Conservation (phyloP, 1,139 yeast species). For the Geotrichum fermentans region DNA sequence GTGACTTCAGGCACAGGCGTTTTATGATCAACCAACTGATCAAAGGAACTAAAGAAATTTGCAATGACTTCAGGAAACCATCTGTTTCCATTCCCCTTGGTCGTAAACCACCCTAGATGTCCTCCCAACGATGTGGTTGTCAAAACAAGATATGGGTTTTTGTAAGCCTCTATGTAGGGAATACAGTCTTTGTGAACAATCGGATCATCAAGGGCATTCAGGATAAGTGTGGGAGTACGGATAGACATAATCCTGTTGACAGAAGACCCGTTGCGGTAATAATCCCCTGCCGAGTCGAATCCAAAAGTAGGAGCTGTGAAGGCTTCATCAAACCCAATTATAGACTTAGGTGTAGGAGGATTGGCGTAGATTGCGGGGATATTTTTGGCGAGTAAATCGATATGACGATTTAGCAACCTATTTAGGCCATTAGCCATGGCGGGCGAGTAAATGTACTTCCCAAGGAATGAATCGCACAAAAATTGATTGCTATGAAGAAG, state of each 20-base stretch:
- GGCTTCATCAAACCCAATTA: constrained; percentile 61
- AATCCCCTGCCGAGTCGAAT: constrained; percentile 62
- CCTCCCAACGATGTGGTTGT: constrained; percentile 79
- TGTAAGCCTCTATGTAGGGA: constrained; percentile 55
- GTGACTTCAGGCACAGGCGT: neutral
- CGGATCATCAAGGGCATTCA: constrained; percentile 81
- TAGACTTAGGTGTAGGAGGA: constrained; percentile 32
- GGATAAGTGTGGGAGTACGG: constrained; percentile 60
- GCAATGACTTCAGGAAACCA: constrained; percentile 71
- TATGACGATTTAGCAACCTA: constrained; percentile 59
- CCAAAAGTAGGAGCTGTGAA: constrained; percentile 75
- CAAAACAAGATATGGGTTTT: constrained; percentile 66
- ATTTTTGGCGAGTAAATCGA: constrained; percentile 44
- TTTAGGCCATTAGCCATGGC: constrained; percentile 62
- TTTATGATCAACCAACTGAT: constrained; percentile 34
- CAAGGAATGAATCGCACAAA: constrained; percentile 52
- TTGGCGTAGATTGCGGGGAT: constrained; percentile 36
- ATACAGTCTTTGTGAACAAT: constrained; percentile 54
- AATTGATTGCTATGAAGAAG: constrained; percentile 54
- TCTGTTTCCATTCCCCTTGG: constrained; percentile 48
- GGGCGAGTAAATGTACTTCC: constrained; percentile 58
- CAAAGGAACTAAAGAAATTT: constrained; percentile 54
- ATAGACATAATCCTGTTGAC: constrained; percentile 51
- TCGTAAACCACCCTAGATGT: constrained; percentile 68
- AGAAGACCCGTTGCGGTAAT: constrained; percentile 68